Evolutionary conservation across 805 yeast genomes (phyloP), one percentile per base, ranked within the genome.

Genomic region (Candida ovalis): DNA sequence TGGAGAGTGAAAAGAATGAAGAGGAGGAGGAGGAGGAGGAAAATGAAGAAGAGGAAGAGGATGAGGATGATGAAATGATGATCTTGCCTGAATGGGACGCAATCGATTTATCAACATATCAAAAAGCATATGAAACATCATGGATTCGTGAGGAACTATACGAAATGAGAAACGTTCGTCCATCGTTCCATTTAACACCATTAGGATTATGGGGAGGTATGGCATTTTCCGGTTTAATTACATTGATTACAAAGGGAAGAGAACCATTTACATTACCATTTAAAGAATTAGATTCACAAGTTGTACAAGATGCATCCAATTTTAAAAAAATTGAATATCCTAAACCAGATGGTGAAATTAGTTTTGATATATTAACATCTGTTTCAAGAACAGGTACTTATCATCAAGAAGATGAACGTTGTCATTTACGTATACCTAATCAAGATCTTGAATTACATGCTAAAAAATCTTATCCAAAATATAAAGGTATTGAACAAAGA

Each of bases 361-460:
- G 97, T 0, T 94, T 94, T 67, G 99, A 94, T 67, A 75, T 94
- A 24, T 71, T 91, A 59, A 94, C 99, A 1, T 86, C 94, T n/a
- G 98, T 94, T 8, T 86, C 96, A 15, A 77, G 99, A 62, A 92
- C 99, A 0, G 99, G 98, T 36, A 94, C 99, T 1, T 85, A 82
- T 67, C 99, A 94, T 65, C 91, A 88, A 62, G 98, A 94, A 60
- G 90, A 90, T 66, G 98, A 94, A 71, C 84, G 80, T 56, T 86
- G 94, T 55, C 99, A 94, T 71, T 75, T 94, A 60, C 72, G 94
- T 56, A 59, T 80, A n/a, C 77, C 81, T 10, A 74, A 77, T 10
- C 88, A 84, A 64, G 82, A 84, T 58, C 62, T 78, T 56, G 72
- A 76, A 23, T 72, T 77, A 55, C 97, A 92, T 67, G 81, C 95